Evolutionary conservation across 139 green algal species (phyloP).

Genomic region (Parachlorella kessleri): DNA sequence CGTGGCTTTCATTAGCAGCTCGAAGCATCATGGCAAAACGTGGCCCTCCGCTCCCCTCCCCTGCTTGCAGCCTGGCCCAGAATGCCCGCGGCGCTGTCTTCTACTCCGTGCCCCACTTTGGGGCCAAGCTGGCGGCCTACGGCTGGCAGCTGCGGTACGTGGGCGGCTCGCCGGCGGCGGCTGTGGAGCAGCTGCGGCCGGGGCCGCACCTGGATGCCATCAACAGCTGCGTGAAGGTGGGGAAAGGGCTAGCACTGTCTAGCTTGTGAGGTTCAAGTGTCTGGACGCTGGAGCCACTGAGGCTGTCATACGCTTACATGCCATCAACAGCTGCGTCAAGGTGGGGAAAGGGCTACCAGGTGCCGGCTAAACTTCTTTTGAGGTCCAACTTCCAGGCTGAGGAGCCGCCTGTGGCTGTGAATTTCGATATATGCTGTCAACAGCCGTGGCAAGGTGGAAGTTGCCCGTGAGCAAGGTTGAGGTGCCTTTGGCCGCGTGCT

Average conservation of each 20-base stretch:
- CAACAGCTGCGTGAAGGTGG: background rate
- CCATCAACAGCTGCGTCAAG: background rate
- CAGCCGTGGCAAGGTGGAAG: background rate
- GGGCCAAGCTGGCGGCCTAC: conserved; percentile 70
- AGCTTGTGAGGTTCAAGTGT: too few species aligned
- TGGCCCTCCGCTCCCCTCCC: background rate
- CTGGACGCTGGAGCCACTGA: too few species aligned
- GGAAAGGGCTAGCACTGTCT: too few species aligned
- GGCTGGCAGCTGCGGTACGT: conserved; percentile 82
- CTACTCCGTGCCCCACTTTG: conserved; percentile 81
- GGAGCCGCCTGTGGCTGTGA: too few species aligned
- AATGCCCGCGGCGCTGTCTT: conserved; percentile 70
- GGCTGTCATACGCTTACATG: conserved; percentile 73
- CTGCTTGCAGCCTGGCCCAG: conserved; percentile 27
- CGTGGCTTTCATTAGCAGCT: too few species aligned
- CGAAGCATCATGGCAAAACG: too few species aligned
- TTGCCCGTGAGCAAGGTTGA: too few species aligned
- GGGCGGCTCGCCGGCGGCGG: conserved; percentile 53
- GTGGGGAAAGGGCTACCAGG: too few species aligned
- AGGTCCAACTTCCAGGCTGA: too few species aligned
- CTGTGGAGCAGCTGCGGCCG: conserved; percentile 64
- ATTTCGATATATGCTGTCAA: conserved; percentile 57
- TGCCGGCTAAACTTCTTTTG: too few species aligned
- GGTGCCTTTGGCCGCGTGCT: too few species aligned
- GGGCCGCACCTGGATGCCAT: conserved; percentile 66